phyloP scores from a whole-genome alignment of 139 green algal species.

The Mychonastes homosphaera region DNA sequence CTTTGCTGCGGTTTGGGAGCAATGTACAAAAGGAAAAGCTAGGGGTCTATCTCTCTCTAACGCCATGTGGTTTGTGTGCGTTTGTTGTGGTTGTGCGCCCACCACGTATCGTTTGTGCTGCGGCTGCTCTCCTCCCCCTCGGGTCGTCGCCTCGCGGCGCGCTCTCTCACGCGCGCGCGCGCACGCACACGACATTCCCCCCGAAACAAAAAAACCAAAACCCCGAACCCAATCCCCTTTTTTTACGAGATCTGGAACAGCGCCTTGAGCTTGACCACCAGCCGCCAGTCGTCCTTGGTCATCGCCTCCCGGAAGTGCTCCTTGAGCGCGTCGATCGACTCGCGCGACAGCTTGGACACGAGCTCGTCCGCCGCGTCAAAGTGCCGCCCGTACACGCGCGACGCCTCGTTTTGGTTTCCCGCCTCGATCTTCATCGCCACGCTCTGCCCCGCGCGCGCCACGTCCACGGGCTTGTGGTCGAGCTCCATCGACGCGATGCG shows the following conservation, averaged over 20 bases:
- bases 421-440: constrained; percentile 96
- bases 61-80: too few relatives aligned
- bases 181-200: too few relatives aligned
- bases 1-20: too few relatives aligned
- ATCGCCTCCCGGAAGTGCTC: constrained; percentile 81
- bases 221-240: too few relatives aligned
- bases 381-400: constrained; percentile 82
- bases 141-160: too few relatives aligned
- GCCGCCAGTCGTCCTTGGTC: constrained; percentile 83
- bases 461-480: constrained; percentile 83
- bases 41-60: too few relatives aligned
- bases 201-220: too few relatives aligned
- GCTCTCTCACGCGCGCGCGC: too few relatives aligned
- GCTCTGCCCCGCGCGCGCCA: constrained; percentile 60
- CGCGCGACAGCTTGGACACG: constrained; percentile 32
- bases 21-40: too few relatives aligned
- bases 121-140: too few relatives aligned
- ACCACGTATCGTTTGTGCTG: too few relatives aligned
- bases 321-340: constrained; percentile 83
- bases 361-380: constrained; percentile 71
- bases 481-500: constrained; percentile 87
- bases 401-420: constrained; percentile 59
- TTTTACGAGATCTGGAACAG: constrained; percentile 48
- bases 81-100: too few relatives aligned
- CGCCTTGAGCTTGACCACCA: constrained; percentile 80